Percentiles rank a stretch among this genome's conserved stretches.
Evolutionary conservation across 2,329 filamentous ascomycete genomes (phyloP).

Genomic region (Pseudocercospora eumusae): DNA sequence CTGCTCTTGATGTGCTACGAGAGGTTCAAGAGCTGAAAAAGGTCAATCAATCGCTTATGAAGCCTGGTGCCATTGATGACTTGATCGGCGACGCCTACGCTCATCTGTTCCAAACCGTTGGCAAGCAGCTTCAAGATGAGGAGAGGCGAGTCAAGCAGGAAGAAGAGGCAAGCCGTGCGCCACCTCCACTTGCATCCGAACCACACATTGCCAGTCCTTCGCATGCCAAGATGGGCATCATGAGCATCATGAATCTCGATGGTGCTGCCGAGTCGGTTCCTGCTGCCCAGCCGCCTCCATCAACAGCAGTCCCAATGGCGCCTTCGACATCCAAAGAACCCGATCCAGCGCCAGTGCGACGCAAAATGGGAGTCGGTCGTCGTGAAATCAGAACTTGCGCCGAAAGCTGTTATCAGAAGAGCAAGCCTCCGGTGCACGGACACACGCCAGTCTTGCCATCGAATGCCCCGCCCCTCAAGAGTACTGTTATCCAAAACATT

Average conservation of each 20-base stretch:
- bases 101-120: conserved; percentile 68
- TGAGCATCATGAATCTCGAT: conserved; percentile 41
- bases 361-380: conserved; percentile 61
- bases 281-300: conserved; percentile 15
- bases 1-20: conserved; percentile 62
- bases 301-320: conserved; percentile 16
- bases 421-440: conserved; percentile 21
- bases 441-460: conserved; percentile 16
- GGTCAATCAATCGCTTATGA: conserved; percentile 85
- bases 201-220: conserved; percentile 27
- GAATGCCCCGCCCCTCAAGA: conserved; percentile 5
- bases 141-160: conserved; percentile 34
- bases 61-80: conserved; percentile 82
- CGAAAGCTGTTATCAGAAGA: conserved; percentile 55
- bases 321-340: conserved; percentile 20
- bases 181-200: conserved; percentile 20
- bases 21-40: conserved; percentile 71
- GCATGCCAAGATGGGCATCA: conserved; percentile 38
- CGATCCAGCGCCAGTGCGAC: conserved; percentile 34
- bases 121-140: conserved; percentile 58
- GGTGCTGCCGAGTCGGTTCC: conserved; percentile 25
- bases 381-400: conserved; percentile 61
- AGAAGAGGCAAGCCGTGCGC: conserved; percentile 29
- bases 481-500: conserved; percentile 31
- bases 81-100: conserved; percentile 91